These are phyloP conservation scores for Acanthochlamys bracteata DNA, from an alignment of 106 monocot species.

Conservation along the genomic window DNA sequence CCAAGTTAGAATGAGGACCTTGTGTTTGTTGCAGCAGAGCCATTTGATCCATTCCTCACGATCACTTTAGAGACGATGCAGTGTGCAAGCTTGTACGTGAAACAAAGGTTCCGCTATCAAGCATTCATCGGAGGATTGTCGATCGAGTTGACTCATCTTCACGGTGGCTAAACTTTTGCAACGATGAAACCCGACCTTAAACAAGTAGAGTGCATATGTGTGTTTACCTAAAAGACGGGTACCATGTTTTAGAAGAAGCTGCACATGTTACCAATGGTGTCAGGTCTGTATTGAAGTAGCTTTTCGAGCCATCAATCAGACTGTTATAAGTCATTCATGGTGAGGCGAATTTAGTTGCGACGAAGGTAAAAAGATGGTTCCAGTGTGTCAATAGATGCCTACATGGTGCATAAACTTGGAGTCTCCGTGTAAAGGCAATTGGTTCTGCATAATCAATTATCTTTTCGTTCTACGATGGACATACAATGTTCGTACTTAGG, in stretches of 20 bases:
- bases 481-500: not conserved
- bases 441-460: constrained; percentile 60
- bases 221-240: constrained; percentile 79
- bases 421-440: constrained; percentile 89
- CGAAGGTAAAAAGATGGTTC: constrained; percentile 56
- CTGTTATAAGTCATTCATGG: constrained; percentile 68
- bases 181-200: constrained; percentile 46
- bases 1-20: constrained; percentile 86
- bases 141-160: constrained; percentile 69
- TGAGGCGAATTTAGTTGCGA: constrained; percentile 58
- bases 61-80: constrained; percentile 51
- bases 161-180: constrained; percentile 70
- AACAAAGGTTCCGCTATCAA: constrained; percentile 49
- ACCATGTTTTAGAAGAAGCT: constrained; percentile 90
- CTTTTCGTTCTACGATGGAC: constrained; percentile 15
- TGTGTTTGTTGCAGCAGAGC: constrained; percentile 80
- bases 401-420: constrained; percentile 67
- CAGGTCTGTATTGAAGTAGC: constrained; percentile 65
- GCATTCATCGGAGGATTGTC: constrained; percentile 64
- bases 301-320: constrained; percentile 70
- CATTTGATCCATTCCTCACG: constrained; percentile 70
- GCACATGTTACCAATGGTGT: constrained; percentile 73
- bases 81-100: constrained; percentile 38
- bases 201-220: constrained; percentile 69
- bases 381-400: constrained; percentile 75